These are phyloP conservation scores for Colletotrichum neosansevieriae DNA, from an alignment of 2,329 filamentous ascomycete genomes.

Conservation along the genomic window DNA sequence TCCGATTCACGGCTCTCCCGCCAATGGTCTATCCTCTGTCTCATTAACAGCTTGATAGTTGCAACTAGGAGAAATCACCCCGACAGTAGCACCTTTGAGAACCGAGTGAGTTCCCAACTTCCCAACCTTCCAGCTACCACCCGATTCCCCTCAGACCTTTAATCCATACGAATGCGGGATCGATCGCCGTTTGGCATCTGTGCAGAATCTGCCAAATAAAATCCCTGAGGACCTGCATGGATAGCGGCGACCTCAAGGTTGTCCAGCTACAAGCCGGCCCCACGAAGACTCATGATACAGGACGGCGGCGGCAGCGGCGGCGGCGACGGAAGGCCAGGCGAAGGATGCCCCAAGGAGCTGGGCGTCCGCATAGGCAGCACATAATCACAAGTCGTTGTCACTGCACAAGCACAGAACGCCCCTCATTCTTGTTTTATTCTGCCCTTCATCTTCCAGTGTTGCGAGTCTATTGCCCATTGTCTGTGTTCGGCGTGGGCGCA, in stretches of 20 bases:
- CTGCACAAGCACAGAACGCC: not conserved
- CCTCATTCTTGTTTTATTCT: constrained; percentile 1
- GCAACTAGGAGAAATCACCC: too few species aligned
- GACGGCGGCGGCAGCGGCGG: too few species aligned
- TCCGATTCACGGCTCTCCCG: too few species aligned
- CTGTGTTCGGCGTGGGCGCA: constrained; percentile 35
- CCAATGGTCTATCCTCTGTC: too few species aligned
- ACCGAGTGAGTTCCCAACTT: not conserved
- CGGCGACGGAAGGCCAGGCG: not conserved
- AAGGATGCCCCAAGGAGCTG: constrained; percentile 10
- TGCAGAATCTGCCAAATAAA: not conserved
- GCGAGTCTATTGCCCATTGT: not conserved
- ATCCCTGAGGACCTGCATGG: not conserved
- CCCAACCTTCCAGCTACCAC: not conserved
- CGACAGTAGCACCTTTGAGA: too few species aligned
- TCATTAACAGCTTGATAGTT: too few species aligned
- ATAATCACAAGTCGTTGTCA: too few species aligned
- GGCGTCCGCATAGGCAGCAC: not conserved
- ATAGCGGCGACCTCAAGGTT: not conserved
- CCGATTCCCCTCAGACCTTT: not conserved
- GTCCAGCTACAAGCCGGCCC: not conserved
- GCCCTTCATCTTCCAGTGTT: constrained; percentile 12
- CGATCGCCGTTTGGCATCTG: constrained; percentile 10
- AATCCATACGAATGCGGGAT: not conserved
- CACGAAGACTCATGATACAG: not conserved